Percentiles rank a stretch among this genome's conserved stretches.
phyloP scores from a whole-genome alignment of 2,329 filamentous ascomycete genomes.

The Aspergillus nomiae region DNA sequence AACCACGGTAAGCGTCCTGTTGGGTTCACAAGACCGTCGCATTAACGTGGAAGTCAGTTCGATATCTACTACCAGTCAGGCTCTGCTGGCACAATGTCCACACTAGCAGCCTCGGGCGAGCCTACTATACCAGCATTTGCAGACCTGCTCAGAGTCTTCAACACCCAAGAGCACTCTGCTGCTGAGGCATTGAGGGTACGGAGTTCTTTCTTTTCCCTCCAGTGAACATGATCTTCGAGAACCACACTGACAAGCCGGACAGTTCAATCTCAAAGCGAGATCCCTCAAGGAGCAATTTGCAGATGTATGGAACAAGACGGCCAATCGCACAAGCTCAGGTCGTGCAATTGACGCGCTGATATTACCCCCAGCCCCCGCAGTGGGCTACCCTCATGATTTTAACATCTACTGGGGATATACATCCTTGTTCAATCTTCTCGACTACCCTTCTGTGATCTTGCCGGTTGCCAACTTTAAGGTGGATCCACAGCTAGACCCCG shows the following conservation, averaged over 20 bases:
- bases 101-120: background rate
- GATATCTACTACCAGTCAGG: conserved; percentile 3
- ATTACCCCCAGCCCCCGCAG: background rate
- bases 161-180: conserved; percentile 2
- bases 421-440: conserved; percentile 11
- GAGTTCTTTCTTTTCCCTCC: background rate
- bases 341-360: conserved; percentile 3
- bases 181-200: background rate
- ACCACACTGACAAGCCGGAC: background rate
- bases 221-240: background rate
- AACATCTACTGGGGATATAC: conserved; percentile 8
- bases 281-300: background rate
- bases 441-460: conserved; percentile 2
- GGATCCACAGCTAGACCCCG: background rate
- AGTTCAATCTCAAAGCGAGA: conserved; percentile 1
- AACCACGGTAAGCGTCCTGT: background rate
- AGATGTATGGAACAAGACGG: background rate
- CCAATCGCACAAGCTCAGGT: background rate
- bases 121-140: conserved; percentile 5
- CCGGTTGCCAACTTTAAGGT: conserved; percentile 1
- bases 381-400: conserved; percentile 3
- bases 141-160: background rate
- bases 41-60: background rate
- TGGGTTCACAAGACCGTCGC: background rate
- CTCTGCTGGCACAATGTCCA: background rate